Conservation (phyloP, 257 asterid species). For the Nicotiana undulata region DNA sequence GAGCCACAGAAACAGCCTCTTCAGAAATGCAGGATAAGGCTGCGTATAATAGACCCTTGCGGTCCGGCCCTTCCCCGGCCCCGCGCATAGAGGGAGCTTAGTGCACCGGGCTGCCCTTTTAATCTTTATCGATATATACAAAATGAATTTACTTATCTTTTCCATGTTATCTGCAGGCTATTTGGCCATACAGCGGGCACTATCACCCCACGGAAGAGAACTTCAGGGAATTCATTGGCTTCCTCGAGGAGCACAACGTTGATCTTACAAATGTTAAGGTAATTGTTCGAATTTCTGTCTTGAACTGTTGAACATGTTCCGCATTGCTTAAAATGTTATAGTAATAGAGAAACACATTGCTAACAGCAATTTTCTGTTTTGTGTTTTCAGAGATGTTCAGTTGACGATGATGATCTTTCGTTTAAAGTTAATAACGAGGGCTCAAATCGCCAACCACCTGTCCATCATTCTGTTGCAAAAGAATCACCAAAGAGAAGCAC, state of each 20-base stretch:
- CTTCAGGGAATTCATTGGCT: constrained; percentile 70
- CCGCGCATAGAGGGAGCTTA: too few species aligned
- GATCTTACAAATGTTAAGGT: constrained; percentile 82
- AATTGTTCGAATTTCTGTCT: not conserved
- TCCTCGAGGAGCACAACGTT: constrained; percentile 69
- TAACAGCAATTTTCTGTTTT: constrained; percentile 8
- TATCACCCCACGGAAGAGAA: constrained; percentile 92
- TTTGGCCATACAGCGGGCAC: constrained; percentile 97
- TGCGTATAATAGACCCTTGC: too few species aligned
- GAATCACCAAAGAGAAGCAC: constrained; percentile 17
- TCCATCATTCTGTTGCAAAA: constrained; percentile 7
- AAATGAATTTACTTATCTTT: not conserved
- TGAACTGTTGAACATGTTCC: not conserved
- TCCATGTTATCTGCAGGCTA: constrained; percentile 39
- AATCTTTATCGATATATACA: too few species aligned
- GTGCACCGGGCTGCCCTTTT: too few species aligned
- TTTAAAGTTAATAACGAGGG: constrained; percentile 22
- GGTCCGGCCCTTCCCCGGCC: too few species aligned
- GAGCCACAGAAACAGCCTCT: too few species aligned
- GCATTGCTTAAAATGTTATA: not conserved
- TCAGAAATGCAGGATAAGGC: too few species aligned
- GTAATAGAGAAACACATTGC: not conserved
- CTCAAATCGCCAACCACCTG: constrained; percentile 4
- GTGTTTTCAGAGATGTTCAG: constrained; percentile 60
- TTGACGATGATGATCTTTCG: constrained; percentile 64